Evolutionary conservation across 176 grass and related monocot species (phyloP).

Genomic region (Carex kokanica): DNA sequence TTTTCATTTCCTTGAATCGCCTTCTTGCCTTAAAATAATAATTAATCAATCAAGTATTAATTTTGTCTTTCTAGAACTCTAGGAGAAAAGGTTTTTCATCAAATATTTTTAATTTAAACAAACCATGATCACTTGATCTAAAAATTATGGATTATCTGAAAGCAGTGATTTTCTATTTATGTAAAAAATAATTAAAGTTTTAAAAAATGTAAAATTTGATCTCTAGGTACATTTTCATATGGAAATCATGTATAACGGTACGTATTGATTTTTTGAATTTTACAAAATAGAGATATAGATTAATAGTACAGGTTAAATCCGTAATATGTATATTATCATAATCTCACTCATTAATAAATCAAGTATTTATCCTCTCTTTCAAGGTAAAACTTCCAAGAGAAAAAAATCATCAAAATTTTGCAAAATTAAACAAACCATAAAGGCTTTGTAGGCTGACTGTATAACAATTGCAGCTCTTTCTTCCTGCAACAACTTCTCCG

Average conservation of each 20-base stretch:
- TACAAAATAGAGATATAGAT: too few relatives aligned
- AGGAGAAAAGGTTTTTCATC: background rate
- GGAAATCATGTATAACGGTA: too few relatives aligned
- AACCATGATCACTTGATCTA: conserved; percentile 40
- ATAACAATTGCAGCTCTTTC: conserved; percentile 51
- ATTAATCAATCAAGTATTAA: background rate
- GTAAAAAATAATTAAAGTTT: too few relatives aligned
- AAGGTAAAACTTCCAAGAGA: background rate
- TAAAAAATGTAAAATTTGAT: too few relatives aligned
- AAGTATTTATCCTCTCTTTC: background rate
- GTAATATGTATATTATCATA: too few relatives aligned
- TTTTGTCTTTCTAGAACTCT: background rate
- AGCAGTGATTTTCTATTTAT: too few relatives aligned
- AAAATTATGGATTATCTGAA: too few relatives aligned
- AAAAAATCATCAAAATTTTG: background rate
- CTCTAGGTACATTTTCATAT: too few relatives aligned
- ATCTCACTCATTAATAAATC: background rate
- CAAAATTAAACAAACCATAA: conserved; percentile 43
- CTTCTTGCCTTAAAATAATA: conserved; percentile 48
- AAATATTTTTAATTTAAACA: background rate
- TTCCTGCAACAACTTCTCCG: background rate
- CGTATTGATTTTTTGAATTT: too few relatives aligned
- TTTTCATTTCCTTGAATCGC: conserved; percentile 28
- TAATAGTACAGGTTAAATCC: too few relatives aligned
- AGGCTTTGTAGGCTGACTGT: conserved; percentile 61